Percentiles rank a stretch among this genome's conserved stretches.
phyloP scores from a whole-genome alignment of 352 stramenopile species.

The Phytophthora pisi region DNA sequence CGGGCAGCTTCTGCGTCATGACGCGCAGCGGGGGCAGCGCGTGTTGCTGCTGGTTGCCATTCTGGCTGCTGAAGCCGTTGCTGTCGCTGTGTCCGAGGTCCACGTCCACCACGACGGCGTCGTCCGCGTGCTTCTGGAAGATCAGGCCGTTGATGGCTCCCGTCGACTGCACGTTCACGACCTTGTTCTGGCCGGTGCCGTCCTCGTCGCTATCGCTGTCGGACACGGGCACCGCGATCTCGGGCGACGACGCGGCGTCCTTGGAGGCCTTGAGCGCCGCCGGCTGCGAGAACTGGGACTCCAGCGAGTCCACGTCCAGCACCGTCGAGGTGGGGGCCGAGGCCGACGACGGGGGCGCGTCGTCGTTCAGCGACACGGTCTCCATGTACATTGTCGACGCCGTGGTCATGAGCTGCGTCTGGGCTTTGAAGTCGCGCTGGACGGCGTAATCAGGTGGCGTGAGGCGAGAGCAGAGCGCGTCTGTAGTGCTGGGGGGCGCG shows the following conservation, averaged over 20 bases:
- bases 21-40: slow-evolving; percentile 53
- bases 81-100: slow-evolving; percentile 15
- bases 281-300: slow-evolving; percentile 46
- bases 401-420: slow-evolving; percentile 35
- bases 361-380: slow-evolving; percentile 80
- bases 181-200: slow-evolving; percentile 14
- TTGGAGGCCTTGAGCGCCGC: slow-evolving; percentile 41
- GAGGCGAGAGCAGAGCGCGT: neutral
- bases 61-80: slow-evolving; percentile 6
- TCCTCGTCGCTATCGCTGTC: slow-evolving; percentile 39
- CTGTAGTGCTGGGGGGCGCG: neutral
- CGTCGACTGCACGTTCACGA: slow-evolving; percentile 4
- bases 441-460: neutral
- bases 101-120: slow-evolving; percentile 25
- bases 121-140: slow-evolving; percentile 8
- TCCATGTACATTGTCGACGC: slow-evolving; percentile 56
- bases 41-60: slow-evolving; percentile 30
- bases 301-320: slow-evolving; percentile 53
- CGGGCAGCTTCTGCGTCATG: slow-evolving; percentile 36
- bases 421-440: neutral
- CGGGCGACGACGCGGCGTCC: slow-evolving; percentile 25
- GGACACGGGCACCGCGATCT: slow-evolving; percentile 15
- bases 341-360: slow-evolving; percentile 27
- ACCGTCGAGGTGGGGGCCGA: slow-evolving; percentile 20
- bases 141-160: slow-evolving; percentile 3